phyloP scores from a whole-genome alignment of 495 filamentous ascomycete genomes.

The Apodospora peruviana region DNA sequence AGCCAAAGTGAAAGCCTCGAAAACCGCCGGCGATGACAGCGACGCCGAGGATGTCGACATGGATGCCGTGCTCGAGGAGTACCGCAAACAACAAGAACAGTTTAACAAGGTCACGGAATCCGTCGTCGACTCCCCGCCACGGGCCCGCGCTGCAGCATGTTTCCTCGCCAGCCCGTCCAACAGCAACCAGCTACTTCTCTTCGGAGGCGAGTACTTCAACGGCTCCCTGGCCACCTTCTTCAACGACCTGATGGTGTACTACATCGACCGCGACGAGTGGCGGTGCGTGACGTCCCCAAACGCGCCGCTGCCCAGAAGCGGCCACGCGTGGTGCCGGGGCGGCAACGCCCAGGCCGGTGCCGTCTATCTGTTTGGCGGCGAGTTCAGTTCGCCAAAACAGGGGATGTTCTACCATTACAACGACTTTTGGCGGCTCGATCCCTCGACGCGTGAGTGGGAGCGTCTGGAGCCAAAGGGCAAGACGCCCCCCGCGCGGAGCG shows the following conservation, averaged over 20 bases:
- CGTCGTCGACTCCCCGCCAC: slow-evolving; percentile 62
- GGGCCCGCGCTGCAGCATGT: slow-evolving; percentile 70
- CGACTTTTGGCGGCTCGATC: slow-evolving; percentile 92
- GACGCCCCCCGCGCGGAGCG: slow-evolving; percentile 80
- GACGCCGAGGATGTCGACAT: slow-evolving; percentile 91
- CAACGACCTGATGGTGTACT: slow-evolving; percentile 79
- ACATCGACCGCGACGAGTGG: slow-evolving; percentile 84
- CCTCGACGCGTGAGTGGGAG: slow-evolving; percentile 78
- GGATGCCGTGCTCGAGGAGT: slow-evolving; percentile 93
- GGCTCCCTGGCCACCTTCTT: slow-evolving; percentile 58
- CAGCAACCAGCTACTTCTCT: slow-evolving; percentile 83
- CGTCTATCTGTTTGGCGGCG: slow-evolving; percentile 87
- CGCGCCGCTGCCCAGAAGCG: slow-evolving; percentile 82
- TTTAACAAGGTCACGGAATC: slow-evolving; percentile 91
- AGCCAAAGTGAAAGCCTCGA: slow-evolving; percentile 45
- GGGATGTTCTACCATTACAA: slow-evolving; percentile 99
- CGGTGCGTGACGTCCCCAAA: slow-evolving; percentile 83
- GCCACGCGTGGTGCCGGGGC: slow-evolving; percentile 87
- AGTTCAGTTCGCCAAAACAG: slow-evolving; percentile 71
- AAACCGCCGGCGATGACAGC: slow-evolving; percentile 60
- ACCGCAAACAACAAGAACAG: slow-evolving; percentile 74
- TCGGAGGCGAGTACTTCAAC: slow-evolving; percentile 73
- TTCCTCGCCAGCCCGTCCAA: slow-evolving; percentile 80
- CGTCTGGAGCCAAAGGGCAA: slow-evolving; percentile 83
- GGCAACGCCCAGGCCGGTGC: slow-evolving; percentile 74